Evolutionary conservation across 2,329 filamentous ascomycete genomes (phyloP).

Genomic region (Aspergillus sergii): DNA sequence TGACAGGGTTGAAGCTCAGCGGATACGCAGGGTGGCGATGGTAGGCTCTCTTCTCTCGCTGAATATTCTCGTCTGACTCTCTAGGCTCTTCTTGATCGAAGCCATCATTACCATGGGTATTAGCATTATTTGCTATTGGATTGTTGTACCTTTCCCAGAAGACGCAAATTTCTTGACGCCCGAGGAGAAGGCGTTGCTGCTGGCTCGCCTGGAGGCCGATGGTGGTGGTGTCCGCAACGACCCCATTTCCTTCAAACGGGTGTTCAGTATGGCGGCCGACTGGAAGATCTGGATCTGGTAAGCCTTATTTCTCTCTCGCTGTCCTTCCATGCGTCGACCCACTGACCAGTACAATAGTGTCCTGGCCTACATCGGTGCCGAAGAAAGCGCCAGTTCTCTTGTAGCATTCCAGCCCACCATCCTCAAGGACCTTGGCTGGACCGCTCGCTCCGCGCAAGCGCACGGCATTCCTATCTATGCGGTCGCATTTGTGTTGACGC

Average conservation of each 20-base stretch:
- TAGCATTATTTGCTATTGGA: constrained; percentile 15
- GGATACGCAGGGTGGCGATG: constrained; percentile 21
- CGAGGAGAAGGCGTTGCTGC: constrained; percentile 18
- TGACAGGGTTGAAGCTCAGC: constrained; percentile 15
- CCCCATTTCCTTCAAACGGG: constrained; percentile 7
- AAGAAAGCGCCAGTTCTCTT: constrained; percentile 20
- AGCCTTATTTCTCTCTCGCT: constrained; percentile 8
- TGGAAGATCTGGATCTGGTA: constrained; percentile 24
- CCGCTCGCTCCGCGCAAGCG: constrained; percentile 32
- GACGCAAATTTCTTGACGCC: constrained; percentile 15
- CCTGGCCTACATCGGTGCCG: constrained; percentile 20
- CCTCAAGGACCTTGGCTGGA: constrained; percentile 36
- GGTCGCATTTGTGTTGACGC: constrained; percentile 29
- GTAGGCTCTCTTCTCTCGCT: not conserved
- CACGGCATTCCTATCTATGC: constrained; percentile 38
- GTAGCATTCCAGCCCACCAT: constrained; percentile 37
- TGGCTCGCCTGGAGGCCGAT: constrained; percentile 18
- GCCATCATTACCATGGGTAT: constrained; percentile 17
- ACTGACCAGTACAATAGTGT: constrained; percentile 13
- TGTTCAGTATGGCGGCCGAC: constrained; percentile 12
- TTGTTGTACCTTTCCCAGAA: constrained; percentile 20
- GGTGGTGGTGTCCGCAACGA: constrained; percentile 7
- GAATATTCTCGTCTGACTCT: not conserved
- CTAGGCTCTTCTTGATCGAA: constrained; percentile 21
- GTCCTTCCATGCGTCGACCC: not conserved